Conservation (phyloP, 148 eudicot genomes). For the Heliosperma pusillum region DNA sequence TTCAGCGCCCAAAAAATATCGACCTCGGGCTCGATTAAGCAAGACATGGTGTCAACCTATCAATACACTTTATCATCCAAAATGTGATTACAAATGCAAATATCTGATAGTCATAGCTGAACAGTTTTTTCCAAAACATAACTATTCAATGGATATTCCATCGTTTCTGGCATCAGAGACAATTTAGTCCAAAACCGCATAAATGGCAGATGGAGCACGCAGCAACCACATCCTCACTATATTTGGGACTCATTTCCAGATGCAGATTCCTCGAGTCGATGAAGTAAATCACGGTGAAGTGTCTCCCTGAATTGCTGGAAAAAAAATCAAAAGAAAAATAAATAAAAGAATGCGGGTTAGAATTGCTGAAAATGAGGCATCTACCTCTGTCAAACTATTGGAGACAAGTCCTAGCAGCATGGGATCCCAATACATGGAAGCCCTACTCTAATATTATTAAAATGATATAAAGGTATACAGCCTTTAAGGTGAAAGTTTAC, state of each 20-base stretch:
- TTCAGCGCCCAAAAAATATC: background rate
- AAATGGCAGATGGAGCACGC: background rate
- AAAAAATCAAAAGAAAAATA: background rate
- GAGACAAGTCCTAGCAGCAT: background rate
- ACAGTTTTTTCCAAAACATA: constrained; percentile 1
- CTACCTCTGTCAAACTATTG: background rate
- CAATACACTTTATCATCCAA: background rate
- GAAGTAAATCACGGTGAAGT: constrained; percentile 20
- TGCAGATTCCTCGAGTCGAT: constrained; percentile 20
- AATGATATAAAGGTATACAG: background rate
- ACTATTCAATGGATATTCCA: background rate
- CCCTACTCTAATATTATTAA: background rate
- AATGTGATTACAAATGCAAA: constrained; percentile 7
- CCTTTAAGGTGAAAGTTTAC: background rate
- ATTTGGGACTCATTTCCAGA: constrained; percentile 8
- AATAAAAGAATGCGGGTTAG: background rate
- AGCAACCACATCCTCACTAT: background rate
- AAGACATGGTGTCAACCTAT: background rate
- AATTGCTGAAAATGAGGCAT: background rate
- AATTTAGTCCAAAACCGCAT: background rate
- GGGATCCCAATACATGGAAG: background rate
- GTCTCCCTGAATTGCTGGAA: constrained; percentile 27
- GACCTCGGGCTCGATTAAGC: background rate
- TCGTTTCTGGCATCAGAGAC: background rate
- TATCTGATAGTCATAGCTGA: constrained; percentile 5